Evolutionary conservation across 352 stramenopile species (phyloP).

Genomic region (Phytophthora pisi): DNA sequence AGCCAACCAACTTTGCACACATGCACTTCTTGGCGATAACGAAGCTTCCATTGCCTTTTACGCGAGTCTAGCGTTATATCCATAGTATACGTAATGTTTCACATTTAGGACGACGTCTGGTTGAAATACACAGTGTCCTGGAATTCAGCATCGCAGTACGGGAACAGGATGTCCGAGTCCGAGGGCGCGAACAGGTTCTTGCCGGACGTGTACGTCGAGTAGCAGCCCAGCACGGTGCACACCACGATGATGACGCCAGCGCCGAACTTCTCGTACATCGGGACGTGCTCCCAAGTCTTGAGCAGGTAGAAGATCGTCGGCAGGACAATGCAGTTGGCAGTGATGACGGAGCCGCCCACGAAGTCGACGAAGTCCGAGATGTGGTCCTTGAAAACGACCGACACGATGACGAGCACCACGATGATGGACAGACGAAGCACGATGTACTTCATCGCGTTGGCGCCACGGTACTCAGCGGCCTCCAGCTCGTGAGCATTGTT

Average conservation of each 20-base stretch:
- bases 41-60: too few species aligned
- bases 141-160: slow-evolving; percentile 56
- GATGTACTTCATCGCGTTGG: slow-evolving; percentile 53
- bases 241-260: slow-evolving; percentile 41
- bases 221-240: slow-evolving; percentile 50
- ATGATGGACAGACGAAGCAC: slow-evolving; percentile 51
- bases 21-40: too few species aligned
- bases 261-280: slow-evolving; percentile 47
- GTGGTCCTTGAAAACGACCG: slow-evolving; percentile 41
- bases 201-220: slow-evolving; percentile 51
- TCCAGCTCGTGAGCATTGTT: slow-evolving; percentile 45
- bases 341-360: slow-evolving; percentile 58
- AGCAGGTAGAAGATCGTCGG: slow-evolving; percentile 67
- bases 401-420: slow-evolving; percentile 45
- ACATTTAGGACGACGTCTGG: slow-evolving; percentile 26
- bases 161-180: slow-evolving; percentile 46
- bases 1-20: too few species aligned
- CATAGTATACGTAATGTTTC: slow-evolving; percentile 11
- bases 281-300: slow-evolving; percentile 54
- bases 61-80: too few species aligned
- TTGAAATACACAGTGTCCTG: slow-evolving; percentile 44
- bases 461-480: slow-evolving; percentile 47
- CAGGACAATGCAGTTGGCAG: slow-evolving; percentile 64
- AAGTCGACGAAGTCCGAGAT: slow-evolving; percentile 67
- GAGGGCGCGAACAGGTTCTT: slow-evolving; percentile 50